These are phyloP conservation scores for Amaranthus cruentus DNA, from an alignment of 148 eudicot species.

Conservation along the genomic window DNA sequence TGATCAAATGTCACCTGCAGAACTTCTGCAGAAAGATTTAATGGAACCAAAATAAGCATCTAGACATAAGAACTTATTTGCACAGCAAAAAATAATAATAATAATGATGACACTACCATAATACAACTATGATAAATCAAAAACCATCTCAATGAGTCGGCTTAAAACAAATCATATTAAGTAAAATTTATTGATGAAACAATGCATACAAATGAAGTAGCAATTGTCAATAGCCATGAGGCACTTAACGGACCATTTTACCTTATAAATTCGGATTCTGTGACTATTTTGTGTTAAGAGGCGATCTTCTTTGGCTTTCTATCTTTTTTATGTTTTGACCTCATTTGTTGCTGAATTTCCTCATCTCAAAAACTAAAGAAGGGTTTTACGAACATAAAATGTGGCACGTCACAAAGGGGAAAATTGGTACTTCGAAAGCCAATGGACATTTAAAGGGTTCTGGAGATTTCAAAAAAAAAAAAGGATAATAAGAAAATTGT, in stretches of 20 bases:
- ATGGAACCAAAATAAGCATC: slow-evolving; percentile 5
- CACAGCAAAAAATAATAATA: slow-evolving; percentile 4
- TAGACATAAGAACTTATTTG: neutral
- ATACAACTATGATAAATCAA: neutral
- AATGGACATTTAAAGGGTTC: no score
- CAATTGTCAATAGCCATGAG: neutral
- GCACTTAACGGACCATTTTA: neutral
- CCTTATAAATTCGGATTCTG: neutral
- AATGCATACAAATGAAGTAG: neutral
- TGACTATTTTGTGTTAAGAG: neutral
- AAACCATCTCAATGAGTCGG: neutral
- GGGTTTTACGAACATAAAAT: neutral
- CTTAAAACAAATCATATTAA: neutral
- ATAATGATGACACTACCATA: slow-evolving; percentile 5
- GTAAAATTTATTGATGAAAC: neutral
- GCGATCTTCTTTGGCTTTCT: neutral
- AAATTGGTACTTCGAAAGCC: neutral
- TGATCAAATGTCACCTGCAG: slow-evolving; percentile 53
- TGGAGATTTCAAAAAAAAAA: no score
- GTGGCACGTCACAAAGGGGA: neutral
- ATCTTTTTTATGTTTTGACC: neutral
- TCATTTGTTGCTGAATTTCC: neutral
- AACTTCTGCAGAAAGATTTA: slow-evolving; percentile 48
- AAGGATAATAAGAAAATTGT: no score
- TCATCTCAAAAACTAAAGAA: neutral